Percentiles rank a stretch among this genome's conserved stretches.
phyloP scores from a whole-genome alignment of 345 rosid genomes.

The Eucalyptus pauciflora region DNA sequence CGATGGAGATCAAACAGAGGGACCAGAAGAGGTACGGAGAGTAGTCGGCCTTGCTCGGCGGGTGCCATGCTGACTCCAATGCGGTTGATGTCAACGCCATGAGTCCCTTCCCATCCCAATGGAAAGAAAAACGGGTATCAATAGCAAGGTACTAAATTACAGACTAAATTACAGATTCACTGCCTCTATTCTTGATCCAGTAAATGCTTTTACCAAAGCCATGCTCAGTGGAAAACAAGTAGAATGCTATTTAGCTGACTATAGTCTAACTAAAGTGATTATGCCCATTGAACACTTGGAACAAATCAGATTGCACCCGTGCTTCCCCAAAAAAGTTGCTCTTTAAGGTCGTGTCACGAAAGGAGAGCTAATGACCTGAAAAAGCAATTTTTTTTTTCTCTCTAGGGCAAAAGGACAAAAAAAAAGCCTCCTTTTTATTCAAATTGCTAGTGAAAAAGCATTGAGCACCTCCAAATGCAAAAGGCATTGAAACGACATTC shows the following conservation, averaged over 20 bases:
- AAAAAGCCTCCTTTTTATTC: background rate
- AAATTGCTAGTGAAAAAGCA: background rate
- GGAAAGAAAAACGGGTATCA: background rate
- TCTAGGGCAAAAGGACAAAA: background rate
- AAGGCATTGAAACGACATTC: background rate
- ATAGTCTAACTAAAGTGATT: background rate
- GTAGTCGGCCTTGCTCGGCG: slow-evolving; percentile 22
- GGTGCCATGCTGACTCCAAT: slow-evolving; percentile 32
- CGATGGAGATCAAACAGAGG: slow-evolving; percentile 64
- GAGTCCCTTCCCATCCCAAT: slow-evolving; percentile 47
- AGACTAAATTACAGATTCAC: background rate
- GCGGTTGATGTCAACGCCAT: slow-evolving; percentile 76
- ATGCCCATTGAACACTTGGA: background rate
- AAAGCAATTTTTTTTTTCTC: background rate
- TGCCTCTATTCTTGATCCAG: background rate
- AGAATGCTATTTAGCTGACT: background rate
- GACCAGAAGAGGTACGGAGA: slow-evolving; percentile 57
- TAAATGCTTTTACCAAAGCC: background rate
- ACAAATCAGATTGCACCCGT: background rate
- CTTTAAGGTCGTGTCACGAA: background rate
- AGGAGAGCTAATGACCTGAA: background rate
- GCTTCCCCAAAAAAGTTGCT: background rate
- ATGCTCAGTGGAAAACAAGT: background rate
- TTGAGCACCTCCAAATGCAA: background rate
- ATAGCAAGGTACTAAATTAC: background rate